Percentiles rank a stretch among this genome's conserved stretches.
Evolutionary conservation across 805 yeast species (phyloP).

Genomic region (Ogataea wickerhamii): DNA sequence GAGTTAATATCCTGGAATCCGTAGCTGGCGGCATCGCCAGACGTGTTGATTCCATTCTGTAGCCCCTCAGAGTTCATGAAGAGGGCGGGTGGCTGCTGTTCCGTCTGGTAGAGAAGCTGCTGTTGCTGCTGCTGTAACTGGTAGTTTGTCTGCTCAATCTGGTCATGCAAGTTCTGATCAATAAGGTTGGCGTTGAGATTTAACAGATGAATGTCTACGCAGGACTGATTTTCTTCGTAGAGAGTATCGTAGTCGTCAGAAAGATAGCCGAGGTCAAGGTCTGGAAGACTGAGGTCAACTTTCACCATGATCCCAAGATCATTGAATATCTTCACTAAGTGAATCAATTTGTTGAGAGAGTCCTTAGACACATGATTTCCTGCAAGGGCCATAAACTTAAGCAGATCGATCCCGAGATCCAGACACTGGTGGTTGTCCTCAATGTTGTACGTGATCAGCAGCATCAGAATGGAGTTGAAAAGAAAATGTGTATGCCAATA

Average conservation of each 20-base stretch:
- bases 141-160: conserved; percentile 15
- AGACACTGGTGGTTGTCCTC: conserved; percentile 11
- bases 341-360: conserved; percentile 24
- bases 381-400: conserved; percentile 26
- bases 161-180: conserved; percentile 15
- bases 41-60: conserved; percentile 1
- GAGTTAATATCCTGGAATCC: conserved; percentile 10
- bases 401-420: conserved; percentile 22
- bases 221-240: conserved; percentile 6
- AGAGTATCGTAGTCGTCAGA: conserved; percentile 6
- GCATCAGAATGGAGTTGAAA: conserved; percentile 33
- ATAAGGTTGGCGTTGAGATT: conserved; percentile 15
- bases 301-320: conserved; percentile 17
- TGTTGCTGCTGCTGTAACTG: conserved; percentile 20
- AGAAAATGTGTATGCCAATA: conserved; percentile 40
- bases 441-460: conserved; percentile 20
- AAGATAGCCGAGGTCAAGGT: conserved; percentile 7
- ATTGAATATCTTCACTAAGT: conserved; percentile 20
- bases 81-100: conserved; percentile 15
- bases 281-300: conserved; percentile 14
- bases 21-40: conserved; percentile 5
- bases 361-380: conserved; percentile 29
- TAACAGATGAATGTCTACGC: conserved; percentile 12
- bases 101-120: conserved; percentile 13
- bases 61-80: conserved; percentile 9